Evolutionary conservation across 306 rosid species (phyloP).

Genomic region (Dalbergia cochinchinensis): DNA sequence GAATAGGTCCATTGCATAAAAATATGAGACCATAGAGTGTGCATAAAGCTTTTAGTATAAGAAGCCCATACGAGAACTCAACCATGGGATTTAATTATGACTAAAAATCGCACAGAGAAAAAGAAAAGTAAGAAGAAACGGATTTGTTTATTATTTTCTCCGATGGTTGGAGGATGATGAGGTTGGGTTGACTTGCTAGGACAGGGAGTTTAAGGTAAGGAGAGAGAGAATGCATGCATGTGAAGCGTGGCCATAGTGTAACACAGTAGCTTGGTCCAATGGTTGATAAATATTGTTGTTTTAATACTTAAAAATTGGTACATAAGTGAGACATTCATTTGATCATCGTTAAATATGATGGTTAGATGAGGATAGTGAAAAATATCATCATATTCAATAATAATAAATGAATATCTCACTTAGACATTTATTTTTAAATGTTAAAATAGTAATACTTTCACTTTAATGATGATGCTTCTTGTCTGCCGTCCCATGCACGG

Average conservation of each 20-base stretch:
- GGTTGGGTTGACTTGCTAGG: not conserved
- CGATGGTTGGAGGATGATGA: not conserved
- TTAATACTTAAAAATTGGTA: too few relatives aligned
- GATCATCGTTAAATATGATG: too few relatives aligned
- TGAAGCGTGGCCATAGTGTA: slow-evolving; percentile 27
- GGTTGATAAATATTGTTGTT: too few relatives aligned
- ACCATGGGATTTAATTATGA: not conserved
- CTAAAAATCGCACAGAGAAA: not conserved
- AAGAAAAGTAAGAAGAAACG: not conserved
- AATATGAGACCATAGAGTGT: not conserved
- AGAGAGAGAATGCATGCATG: slow-evolving; percentile 10
- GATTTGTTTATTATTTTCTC: not conserved
- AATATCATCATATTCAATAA: too few relatives aligned
- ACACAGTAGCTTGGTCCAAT: not conserved
- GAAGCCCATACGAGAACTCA: not conserved
- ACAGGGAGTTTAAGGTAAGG: not conserved
- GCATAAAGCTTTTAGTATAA: not conserved
- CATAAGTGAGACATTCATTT: too few relatives aligned
- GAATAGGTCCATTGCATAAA: too few relatives aligned
- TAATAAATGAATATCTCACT: too few relatives aligned
- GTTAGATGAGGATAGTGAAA: too few relatives aligned
- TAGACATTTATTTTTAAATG: too few relatives aligned
- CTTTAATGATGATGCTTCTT: slow-evolving; percentile 52
- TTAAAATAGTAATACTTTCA: too few relatives aligned
- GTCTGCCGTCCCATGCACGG: slow-evolving; percentile 41